Conservation (phyloP, 768 basidiomycete genomes). For the Leucocoprinus sp. region DNA sequence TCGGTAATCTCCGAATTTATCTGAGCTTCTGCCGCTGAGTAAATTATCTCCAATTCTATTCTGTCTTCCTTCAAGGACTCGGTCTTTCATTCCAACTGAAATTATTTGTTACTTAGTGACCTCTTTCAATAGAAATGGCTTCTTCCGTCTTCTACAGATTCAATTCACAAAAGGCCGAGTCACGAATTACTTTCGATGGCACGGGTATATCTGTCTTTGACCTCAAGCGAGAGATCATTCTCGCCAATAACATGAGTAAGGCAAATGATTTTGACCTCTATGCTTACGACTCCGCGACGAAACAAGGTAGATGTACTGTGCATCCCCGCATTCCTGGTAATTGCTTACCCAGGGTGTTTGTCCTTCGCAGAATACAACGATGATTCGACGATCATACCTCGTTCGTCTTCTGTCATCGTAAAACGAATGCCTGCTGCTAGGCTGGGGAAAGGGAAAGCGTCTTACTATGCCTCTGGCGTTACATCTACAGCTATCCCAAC, state of each 20-base stretch:
- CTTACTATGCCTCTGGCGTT: slow-evolving; percentile 59
- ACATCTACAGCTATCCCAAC: slow-evolving; percentile 34
- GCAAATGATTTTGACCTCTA: slow-evolving; percentile 95
- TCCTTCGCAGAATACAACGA: slow-evolving; percentile 73
- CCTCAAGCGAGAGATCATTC: slow-evolving; percentile 96
- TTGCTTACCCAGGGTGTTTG: not conserved
- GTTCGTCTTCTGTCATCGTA: slow-evolving; percentile 90
- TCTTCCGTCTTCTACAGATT: slow-evolving; percentile 99
- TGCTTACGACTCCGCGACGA: slow-evolving; percentile 74
- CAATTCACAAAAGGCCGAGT: slow-evolving; percentile 91
- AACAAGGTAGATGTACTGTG: slow-evolving; percentile 65
- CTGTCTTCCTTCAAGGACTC: slow-evolving; percentile 3
- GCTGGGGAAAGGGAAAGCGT: slow-evolving; percentile 77
- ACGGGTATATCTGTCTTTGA: slow-evolving; percentile 99
- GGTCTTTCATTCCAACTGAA: not conserved
- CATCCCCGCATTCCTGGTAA: not conserved
- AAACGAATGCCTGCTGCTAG: slow-evolving; percentile 80
- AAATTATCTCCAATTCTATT: not conserved
- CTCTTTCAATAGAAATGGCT: slow-evolving; percentile 42
- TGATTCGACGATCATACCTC: slow-evolving; percentile 85
- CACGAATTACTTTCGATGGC: slow-evolving; percentile 94
- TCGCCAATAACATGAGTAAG: slow-evolving; percentile 93
- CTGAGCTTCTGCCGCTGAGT: not conserved
- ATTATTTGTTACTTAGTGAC: slow-evolving; percentile 7
- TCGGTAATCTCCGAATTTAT: not conserved